Percentiles rank a stretch among this genome's conserved stretches.
These are phyloP conservation scores for Botrytis hyacinthi DNA, from an alignment of 2,329 filamentous ascomycete genomes.

Conservation along the genomic window DNA sequence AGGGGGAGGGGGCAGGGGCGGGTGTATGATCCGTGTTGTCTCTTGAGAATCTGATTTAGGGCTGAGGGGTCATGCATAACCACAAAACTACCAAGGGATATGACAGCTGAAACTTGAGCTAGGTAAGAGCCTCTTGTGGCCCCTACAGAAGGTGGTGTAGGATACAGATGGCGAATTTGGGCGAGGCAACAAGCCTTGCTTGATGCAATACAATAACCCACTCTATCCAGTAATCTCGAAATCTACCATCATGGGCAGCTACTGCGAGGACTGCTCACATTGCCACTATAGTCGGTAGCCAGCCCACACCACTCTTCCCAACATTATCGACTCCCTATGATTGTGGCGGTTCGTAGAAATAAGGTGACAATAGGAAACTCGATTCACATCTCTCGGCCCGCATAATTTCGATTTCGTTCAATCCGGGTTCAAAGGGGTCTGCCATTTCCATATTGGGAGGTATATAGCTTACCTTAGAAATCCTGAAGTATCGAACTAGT, in stretches of 20 bases:
- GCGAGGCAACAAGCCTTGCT: constrained; percentile 20
- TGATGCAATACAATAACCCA: neutral
- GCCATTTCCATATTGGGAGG: constrained; percentile 25
- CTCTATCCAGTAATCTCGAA: neutral
- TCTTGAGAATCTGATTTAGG: neutral
- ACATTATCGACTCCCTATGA: neutral
- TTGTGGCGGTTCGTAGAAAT: neutral
- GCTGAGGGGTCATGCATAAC: neutral
- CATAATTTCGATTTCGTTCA: neutral
- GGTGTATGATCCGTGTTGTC: neutral
- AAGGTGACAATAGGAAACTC: constrained; percentile 1
- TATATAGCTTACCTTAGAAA: constrained; percentile 34
- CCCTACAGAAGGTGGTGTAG: neutral
- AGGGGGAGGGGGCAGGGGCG: neutral
- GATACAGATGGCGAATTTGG: constrained; percentile 8
- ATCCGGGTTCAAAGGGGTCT: constrained; percentile 23
- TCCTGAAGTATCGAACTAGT: constrained; percentile 27
- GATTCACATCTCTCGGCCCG: neutral
- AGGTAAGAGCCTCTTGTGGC: neutral
- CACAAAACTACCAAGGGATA: neutral
- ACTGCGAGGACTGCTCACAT: constrained; percentile 12
- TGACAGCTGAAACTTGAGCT: constrained; percentile 5
- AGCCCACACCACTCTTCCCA: neutral
- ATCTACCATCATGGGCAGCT: neutral
- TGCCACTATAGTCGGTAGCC: constrained; percentile 4